Percentiles rank a stretch among this genome's conserved stretches.
phyloP scores from a whole-genome alignment of 192 early-diverging fungal species.

The Coemansia sp. region DNA sequence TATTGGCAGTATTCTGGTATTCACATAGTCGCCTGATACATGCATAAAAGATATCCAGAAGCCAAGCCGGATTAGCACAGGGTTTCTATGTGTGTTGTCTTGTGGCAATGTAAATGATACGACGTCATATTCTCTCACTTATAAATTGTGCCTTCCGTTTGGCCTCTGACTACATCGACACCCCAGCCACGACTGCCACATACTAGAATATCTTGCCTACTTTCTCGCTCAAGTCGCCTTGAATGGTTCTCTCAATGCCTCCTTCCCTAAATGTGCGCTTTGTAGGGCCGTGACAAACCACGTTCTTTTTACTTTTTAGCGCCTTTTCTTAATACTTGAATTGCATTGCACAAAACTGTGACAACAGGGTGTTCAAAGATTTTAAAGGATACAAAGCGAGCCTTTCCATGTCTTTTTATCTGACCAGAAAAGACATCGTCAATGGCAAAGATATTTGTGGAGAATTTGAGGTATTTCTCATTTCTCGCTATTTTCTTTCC shows the following conservation, averaged over 20 bases:
- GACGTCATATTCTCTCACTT: not conserved
- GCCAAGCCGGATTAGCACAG: not conserved
- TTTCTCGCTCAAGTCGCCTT: not conserved
- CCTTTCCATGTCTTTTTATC: not conserved
- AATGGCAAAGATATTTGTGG: not conserved
- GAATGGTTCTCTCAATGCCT: not conserved
- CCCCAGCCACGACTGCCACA: not conserved
- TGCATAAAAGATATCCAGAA: not conserved
- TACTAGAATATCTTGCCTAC: not conserved
- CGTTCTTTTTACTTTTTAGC: not conserved
- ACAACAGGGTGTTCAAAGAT: no score
- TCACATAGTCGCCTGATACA: not conserved
- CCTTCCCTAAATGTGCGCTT: not conserved
- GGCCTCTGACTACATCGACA: not conserved
- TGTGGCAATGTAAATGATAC: not conserved
- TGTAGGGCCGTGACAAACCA: not conserved
- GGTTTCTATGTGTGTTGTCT: not conserved
- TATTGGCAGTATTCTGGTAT: not conserved
- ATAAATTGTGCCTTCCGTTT: not conserved
- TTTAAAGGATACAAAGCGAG: not conserved
- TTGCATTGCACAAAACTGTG: not conserved
- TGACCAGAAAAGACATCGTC: not conserved
- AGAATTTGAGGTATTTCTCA: not conserved
- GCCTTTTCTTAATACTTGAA: not conserved
- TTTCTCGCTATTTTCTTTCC: not conserved